phyloP scores from a whole-genome alignment of 805 yeast genomes.

The Candida nemodendra region DNA sequence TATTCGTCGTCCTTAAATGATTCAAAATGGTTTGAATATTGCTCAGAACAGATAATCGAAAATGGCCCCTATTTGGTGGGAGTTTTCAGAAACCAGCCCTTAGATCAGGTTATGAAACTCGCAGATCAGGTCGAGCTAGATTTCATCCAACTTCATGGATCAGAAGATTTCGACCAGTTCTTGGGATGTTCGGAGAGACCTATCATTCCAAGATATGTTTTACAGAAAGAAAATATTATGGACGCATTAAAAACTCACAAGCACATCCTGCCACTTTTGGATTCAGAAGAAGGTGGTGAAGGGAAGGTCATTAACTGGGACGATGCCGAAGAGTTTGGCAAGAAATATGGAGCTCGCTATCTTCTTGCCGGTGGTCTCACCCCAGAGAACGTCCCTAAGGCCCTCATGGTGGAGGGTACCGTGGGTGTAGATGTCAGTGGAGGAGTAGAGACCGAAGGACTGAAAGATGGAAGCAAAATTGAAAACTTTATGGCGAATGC shows the following conservation, averaged over 20 bases:
- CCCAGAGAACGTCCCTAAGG: conserved; percentile 65
- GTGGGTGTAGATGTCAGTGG: conserved; percentile 93
- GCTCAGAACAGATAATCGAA: conserved; percentile 22
- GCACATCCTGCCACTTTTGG: conserved; percentile 65
- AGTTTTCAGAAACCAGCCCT: conserved; percentile 80
- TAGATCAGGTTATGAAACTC: conserved; percentile 54
- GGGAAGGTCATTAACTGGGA: conserved; percentile 82
- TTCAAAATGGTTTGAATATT: conserved; percentile 35
- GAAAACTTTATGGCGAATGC: conserved; percentile 56
- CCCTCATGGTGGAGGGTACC: conserved; percentile 54
- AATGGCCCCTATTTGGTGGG: conserved; percentile 79
- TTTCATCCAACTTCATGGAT: conserved; percentile 86
- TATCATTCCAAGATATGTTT: conserved; percentile 70
- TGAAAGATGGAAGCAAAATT: conserved; percentile 68
- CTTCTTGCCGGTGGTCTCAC: conserved; percentile 89
- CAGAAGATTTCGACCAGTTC: conserved; percentile 52
- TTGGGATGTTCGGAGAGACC: conserved; percentile 44
- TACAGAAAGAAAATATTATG: conserved; percentile 43
- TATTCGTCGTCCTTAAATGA: conserved; percentile 19
- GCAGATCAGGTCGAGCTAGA: conserved; percentile 56
- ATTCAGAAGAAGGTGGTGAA: conserved; percentile 90
- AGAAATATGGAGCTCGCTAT: conserved; percentile 36
- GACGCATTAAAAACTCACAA: conserved; percentile 28
- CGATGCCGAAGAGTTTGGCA: conserved; percentile 39
- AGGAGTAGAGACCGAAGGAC: conserved; percentile 83